A percentile compares a stretch with the other conserved stretches of the same genome.
Conservation (phyloP, 1,139 yeast species). For the Kurtzmaniella quercitrusa region DNA sequence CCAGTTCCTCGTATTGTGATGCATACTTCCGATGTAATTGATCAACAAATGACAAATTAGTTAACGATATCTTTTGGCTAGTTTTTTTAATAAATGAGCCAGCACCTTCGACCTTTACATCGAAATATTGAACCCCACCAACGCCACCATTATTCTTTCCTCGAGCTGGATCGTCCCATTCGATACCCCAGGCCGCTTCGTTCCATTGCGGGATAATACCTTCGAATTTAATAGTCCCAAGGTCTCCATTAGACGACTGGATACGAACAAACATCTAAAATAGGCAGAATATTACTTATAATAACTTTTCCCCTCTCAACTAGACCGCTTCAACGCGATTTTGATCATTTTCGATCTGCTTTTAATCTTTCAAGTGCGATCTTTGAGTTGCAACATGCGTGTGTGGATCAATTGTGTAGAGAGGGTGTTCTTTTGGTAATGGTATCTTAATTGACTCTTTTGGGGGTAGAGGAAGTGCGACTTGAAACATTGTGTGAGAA, state of each 20-base stretch:
- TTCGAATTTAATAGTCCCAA: slow-evolving; percentile 60
- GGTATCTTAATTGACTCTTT: too few species aligned
- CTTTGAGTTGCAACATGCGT: background rate
- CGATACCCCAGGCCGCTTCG: slow-evolving; percentile 63
- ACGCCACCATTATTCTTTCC: slow-evolving; percentile 82
- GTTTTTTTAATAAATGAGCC: slow-evolving; percentile 67
- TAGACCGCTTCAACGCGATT: too few species aligned
- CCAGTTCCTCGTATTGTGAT: slow-evolving; percentile 18
- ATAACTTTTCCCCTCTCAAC: too few species aligned
- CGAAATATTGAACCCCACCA: slow-evolving; percentile 60
- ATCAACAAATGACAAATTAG: slow-evolving; percentile 32
- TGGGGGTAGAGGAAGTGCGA: too few species aligned
- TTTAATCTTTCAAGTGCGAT: too few species aligned
- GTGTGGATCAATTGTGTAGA: background rate
- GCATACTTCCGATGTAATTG: slow-evolving; percentile 53
- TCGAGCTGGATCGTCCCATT: slow-evolving; percentile 70
- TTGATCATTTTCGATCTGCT: too few species aligned
- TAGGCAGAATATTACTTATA: slow-evolving; percentile 16
- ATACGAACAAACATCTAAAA: slow-evolving; percentile 31
- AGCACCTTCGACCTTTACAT: slow-evolving; percentile 24
- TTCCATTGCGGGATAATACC: slow-evolving; percentile 69
- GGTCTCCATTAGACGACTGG: slow-evolving; percentile 32
- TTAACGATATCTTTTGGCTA: slow-evolving; percentile 24
- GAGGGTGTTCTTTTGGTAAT: too few species aligned
- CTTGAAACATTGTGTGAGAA: too few species aligned